Conservation (phyloP, 306 rosid genomes). For the Lotus japonicus region DNA sequence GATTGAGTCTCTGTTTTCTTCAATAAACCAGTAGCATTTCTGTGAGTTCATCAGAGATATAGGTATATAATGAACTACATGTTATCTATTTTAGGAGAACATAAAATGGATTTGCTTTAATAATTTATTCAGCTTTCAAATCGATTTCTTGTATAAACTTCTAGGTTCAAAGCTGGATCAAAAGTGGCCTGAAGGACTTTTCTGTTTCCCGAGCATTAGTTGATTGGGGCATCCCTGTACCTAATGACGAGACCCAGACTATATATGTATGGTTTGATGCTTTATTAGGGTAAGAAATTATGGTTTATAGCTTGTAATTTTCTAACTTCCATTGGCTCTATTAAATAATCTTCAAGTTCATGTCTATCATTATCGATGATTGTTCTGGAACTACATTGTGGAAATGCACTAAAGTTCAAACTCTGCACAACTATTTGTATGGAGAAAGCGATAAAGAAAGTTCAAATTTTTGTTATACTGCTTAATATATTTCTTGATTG, state of each 20-base stretch:
- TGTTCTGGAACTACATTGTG: constrained; percentile 11
- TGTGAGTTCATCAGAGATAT: no score
- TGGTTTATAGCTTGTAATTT: constrained; percentile 1
- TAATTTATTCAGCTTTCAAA: constrained; percentile 10
- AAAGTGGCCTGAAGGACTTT: constrained; percentile 81
- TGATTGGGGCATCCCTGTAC: constrained; percentile 97
- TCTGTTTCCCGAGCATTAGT: constrained; percentile 95
- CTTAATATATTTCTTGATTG: not conserved
- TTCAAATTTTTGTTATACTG: not conserved
- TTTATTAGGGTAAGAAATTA: constrained; percentile 67
- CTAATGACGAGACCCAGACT: constrained; percentile 79
- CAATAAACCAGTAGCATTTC: no score
- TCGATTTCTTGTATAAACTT: constrained; percentile 17
- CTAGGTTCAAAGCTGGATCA: constrained; percentile 96
- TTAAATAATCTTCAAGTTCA: not conserved
- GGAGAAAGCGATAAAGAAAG: constrained; percentile 1
- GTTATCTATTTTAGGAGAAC: not conserved
- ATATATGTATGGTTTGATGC: constrained; percentile 99
- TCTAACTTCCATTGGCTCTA: not conserved
- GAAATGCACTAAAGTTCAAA: not conserved
- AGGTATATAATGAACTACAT: not conserved
- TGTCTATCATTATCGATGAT: not conserved
- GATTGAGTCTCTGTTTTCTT: no score
- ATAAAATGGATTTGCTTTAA: not conserved
- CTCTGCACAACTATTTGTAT: constrained; percentile 12